Percentiles rank a stretch among this genome's conserved stretches.
These are phyloP conservation scores for Vitis rotundifolia DNA, from an alignment of 164 flowering plant species.

Conservation along the genomic window DNA sequence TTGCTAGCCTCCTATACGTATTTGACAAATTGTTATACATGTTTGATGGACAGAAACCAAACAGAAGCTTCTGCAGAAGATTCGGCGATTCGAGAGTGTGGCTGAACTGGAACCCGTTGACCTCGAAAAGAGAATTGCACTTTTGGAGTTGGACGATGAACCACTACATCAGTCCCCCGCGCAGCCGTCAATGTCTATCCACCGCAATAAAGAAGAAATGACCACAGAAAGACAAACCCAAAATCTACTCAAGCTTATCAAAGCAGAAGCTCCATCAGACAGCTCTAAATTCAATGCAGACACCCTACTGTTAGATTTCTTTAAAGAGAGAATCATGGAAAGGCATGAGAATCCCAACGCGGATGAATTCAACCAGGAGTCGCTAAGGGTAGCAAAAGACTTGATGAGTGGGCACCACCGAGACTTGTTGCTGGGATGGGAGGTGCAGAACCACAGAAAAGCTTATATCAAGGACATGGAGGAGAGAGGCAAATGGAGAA, in stretches of 20 bases:
- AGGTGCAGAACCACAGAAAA: slow-evolving; percentile 33
- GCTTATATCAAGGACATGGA: slow-evolving; percentile 54
- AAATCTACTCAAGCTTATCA: slow-evolving; percentile 35
- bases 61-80: slow-evolving; percentile 45
- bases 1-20: too few species aligned
- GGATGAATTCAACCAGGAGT: background rate
- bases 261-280: slow-evolving; percentile 17
- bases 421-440: slow-evolving; percentile 36
- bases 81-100: slow-evolving; percentile 40
- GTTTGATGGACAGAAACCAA: slow-evolving; percentile 30
- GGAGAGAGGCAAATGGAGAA: slow-evolving; percentile 39
- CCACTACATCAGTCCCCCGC: slow-evolving; percentile 10
- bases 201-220: background rate
- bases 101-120: slow-evolving; percentile 53
- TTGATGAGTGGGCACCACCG: slow-evolving; percentile 42
- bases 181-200: slow-evolving; percentile 11
- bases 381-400: slow-evolving; percentile 40
- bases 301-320: slow-evolving; percentile 50
- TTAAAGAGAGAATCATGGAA: slow-evolving; percentile 29
- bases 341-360: background rate
- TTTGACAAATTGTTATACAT: too few species aligned
- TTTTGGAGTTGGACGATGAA: slow-evolving; percentile 26
- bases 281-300: slow-evolving; percentile 14
- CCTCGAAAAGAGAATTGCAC: slow-evolving; percentile 41
- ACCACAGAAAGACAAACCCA: slow-evolving; percentile 17